Evolutionary conservation across 23 red algal genomes (phyloP), one percentile per base, ranked within the genome.

Genomic region (Pyropia yezoensis): DNA sequence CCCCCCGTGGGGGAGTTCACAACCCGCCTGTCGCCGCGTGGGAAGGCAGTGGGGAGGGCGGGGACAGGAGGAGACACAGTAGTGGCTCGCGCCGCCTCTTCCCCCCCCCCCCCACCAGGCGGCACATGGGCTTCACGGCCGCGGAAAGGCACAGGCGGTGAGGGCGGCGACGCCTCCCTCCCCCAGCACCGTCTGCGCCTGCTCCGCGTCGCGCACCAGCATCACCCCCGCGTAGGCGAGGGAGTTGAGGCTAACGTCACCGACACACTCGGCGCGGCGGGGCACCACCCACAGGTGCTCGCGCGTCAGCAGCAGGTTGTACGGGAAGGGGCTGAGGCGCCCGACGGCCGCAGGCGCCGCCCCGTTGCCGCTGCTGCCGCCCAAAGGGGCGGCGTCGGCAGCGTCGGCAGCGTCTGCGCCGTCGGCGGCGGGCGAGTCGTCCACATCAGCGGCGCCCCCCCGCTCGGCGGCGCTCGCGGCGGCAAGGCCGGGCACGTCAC

Each of bases 281-380:
- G 84, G 84, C 18, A 96, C 84, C 29, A 96, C 47, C 59, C 85
- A 39, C 83, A 96, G 90, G 85, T 85, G 90, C 34, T 65, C 33
- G 8, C 60, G 33, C 53, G 84, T 96, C 53, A 83, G 29, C 20
- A 88, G 59, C 20, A 96, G 47, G 64, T 89, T 96, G 63, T 89
- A 96, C 7, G 81, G 49, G 62, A 95, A 95, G 17, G 78, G 78
- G 22, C 62, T 63, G 7, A 25, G 22, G n/a, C 47, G 14, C 23
- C 34, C 33, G 49, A 20, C 62, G 17, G 18, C 11, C 18, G 25
- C 6, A 8, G 39, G n/a, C n/a, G n/a, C n/a, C 12, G 39, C 39
- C 39, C 39, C 39, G 39, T 13, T 8, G 11, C 11, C 39, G 12
- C 11, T 8, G 6, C 4, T 13, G 11, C 39, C 39, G 4, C 4